Percentiles rank a stretch among this genome's conserved stretches.
Conservation (phyloP, 345 rosid genomes). For the Iberis pinnata region DNA sequence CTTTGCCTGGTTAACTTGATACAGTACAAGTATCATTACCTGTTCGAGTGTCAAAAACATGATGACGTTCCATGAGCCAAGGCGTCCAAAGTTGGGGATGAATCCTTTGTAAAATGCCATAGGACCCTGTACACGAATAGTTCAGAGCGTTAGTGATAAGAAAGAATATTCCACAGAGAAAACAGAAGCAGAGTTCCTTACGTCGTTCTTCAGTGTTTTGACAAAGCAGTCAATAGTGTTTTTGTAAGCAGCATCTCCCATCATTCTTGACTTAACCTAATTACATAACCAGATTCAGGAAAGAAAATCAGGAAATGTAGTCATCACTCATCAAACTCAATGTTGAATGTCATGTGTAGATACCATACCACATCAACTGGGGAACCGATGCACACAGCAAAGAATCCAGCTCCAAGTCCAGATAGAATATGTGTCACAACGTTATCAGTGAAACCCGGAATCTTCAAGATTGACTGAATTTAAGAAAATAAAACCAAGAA, state of each 20-base stretch:
- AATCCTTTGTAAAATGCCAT: constrained; percentile 90
- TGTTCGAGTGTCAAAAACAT: constrained; percentile 97
- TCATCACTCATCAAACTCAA: neutral
- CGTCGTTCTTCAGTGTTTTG: constrained; percentile 84
- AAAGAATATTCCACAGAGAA: constrained; percentile 5
- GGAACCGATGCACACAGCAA: constrained; percentile 96
- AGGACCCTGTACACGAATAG: constrained; percentile 51
- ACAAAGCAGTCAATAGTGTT: constrained; percentile 87
- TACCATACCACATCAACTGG: constrained; percentile 93
- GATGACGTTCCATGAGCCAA: constrained; percentile 97
- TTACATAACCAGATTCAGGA: constrained; percentile 7
- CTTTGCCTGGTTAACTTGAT: neutral
- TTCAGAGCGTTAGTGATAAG: neutral
- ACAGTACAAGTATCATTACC: constrained; percentile 30
- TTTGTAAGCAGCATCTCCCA: constrained; percentile 94
- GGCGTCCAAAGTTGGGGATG: constrained; percentile 86
- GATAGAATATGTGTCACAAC: constrained; percentile 85
- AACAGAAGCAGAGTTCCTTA: constrained; percentile 29
- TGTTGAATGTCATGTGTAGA: constrained; percentile 21
- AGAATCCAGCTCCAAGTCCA: constrained; percentile 95
- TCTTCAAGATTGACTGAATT: constrained; percentile 76
- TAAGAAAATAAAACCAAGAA: neutral
- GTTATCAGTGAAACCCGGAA: constrained; percentile 94
- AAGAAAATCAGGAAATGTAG: constrained; percentile 8
- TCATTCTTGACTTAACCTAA: constrained; percentile 98